Conservation (phyloP, 352 stramenopile genomes). For the Phytophthora megakarya region DNA sequence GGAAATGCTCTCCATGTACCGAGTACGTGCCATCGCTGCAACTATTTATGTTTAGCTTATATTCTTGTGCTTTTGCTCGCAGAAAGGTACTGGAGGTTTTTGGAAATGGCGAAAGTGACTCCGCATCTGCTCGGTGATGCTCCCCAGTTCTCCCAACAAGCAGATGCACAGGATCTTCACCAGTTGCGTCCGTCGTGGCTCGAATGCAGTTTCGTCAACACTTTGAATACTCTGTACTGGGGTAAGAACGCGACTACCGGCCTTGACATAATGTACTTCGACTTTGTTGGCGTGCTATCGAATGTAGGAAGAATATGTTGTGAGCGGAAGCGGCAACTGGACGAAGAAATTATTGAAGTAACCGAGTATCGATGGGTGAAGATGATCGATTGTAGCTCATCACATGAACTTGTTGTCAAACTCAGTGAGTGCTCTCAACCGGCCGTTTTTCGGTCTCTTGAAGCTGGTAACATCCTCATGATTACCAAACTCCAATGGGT, state of each 20-base stretch:
- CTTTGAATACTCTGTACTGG: constrained; percentile 39
- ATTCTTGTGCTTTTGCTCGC: not conserved
- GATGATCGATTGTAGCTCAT: constrained; percentile 57
- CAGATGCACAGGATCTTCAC: not conserved
- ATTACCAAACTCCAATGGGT: constrained; percentile 64
- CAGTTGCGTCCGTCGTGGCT: constrained; percentile 43
- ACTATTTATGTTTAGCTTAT: not conserved
- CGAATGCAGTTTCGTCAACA: constrained; percentile 50
- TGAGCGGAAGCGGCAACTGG: constrained; percentile 33
- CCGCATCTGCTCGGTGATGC: constrained; percentile 19
- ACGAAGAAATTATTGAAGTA: constrained; percentile 6
- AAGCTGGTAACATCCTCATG: constrained; percentile 58
- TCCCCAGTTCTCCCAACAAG: not conserved
- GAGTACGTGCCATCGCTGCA: constrained; percentile 26
- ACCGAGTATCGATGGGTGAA: constrained; percentile 65
- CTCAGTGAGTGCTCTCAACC: constrained; percentile 53
- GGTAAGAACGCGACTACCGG: constrained; percentile 12
- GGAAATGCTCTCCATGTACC: constrained; percentile 44
- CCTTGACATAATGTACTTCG: constrained; percentile 48
- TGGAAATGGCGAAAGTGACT: constrained; percentile 42
- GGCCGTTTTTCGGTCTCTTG: constrained; percentile 45
- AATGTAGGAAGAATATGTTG: constrained; percentile 53
- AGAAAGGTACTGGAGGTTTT: constrained; percentile 67
- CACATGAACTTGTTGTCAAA: constrained; percentile 50
- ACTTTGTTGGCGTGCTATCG: constrained; percentile 68